These are phyloP conservation scores for Penicillium simplicissimum DNA, from an alignment of 495 filamentous ascomycete genomes.

Conservation along the genomic window DNA sequence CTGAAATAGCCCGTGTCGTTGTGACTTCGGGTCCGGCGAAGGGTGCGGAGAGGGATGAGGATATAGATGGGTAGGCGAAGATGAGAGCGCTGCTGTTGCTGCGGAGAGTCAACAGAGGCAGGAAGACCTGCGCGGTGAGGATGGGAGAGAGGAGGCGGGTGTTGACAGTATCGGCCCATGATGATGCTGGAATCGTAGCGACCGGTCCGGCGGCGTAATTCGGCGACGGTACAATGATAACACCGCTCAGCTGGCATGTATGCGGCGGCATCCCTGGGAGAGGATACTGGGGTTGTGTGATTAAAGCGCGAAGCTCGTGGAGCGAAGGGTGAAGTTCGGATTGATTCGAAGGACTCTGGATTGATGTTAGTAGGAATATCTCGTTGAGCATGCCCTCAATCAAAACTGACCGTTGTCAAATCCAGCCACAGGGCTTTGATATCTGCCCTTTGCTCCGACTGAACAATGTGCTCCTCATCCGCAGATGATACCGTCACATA, in stretches of 20 bases:
- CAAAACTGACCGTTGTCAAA: slow-evolving; percentile 54
- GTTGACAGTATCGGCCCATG: slow-evolving; percentile 87
- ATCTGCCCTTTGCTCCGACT: slow-evolving; percentile 72
- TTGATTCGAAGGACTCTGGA: slow-evolving; percentile 52
- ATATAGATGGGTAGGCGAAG: slow-evolving; percentile 81
- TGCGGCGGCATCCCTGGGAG: slow-evolving; percentile 71
- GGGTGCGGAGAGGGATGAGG: slow-evolving; percentile 76
- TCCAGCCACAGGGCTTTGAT: slow-evolving; percentile 82
- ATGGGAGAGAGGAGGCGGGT: slow-evolving; percentile 91
- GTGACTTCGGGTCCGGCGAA: slow-evolving; percentile 83
- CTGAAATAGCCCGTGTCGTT: slow-evolving; percentile 72
- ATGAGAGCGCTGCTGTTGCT: slow-evolving; percentile 61
- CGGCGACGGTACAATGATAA: slow-evolving; percentile 68
- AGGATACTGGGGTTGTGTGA: slow-evolving; percentile 70
- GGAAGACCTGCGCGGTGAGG: slow-evolving; percentile 79
- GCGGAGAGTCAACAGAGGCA: slow-evolving; percentile 68
- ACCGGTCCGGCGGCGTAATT: slow-evolving; percentile 72
- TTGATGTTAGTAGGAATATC: slow-evolving; percentile 30
- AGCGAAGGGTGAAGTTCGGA: slow-evolving; percentile 54
- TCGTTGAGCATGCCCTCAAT: neutral
- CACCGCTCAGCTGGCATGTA: slow-evolving; percentile 69
- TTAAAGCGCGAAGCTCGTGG: slow-evolving; percentile 55
- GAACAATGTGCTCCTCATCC: slow-evolving; percentile 80
- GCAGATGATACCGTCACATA: slow-evolving; percentile 77
- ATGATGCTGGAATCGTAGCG: slow-evolving; percentile 75